Evolutionary conservation across 148 eudicot genomes (phyloP), one percentile per base, ranked within the genome.

Genomic region (Vaccinium myrtillus): DNA sequence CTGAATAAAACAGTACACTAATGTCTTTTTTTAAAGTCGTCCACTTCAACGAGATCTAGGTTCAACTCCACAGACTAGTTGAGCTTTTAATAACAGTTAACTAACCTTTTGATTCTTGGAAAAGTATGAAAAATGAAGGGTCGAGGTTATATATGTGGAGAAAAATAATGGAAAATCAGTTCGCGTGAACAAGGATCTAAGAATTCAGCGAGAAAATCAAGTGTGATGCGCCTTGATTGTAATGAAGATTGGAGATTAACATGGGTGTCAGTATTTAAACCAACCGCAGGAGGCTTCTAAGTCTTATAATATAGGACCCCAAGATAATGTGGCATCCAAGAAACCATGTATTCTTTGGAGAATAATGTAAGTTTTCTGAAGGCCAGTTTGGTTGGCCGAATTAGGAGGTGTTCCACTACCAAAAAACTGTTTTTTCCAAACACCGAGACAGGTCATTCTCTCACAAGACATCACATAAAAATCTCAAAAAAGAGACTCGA

Each of bases 171-270:
- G 55, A 27, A 73, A 25, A 74, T 85, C 63, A 50, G 16, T 85
- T 43, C 74, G 59, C 30, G 81, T 51, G 67, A 19, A 75, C n/a
- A 50, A 32, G 70, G 27, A 59, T 81, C 53, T 13, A 10, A 43
- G 67, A 75, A 54, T 85, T 36, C 76, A 81, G 55, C 76, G 32
- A 49, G 84, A 77, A 73, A 58, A 75, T 79, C 30, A 58, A 61
- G 15, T 5, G 69, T 70, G 70, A 80, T 73, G 73, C 75, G 23
- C 83, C 74, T 39, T 48, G 75, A 23, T 85, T 81, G n/a, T 50
- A 43, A 59, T 3, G 18, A 58, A 53, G 75, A 80, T 39, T 70
- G 32, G 58, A 56, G 30, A 80, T 79, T 46, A 80, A 25, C 79
- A 56, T 73, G 18, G 12, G 39, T 36, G 63, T 59, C 63, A 46